phyloP scores from a whole-genome alignment of 768 basidiomycete genomes.

The Dacryopinax spathularia region DNA sequence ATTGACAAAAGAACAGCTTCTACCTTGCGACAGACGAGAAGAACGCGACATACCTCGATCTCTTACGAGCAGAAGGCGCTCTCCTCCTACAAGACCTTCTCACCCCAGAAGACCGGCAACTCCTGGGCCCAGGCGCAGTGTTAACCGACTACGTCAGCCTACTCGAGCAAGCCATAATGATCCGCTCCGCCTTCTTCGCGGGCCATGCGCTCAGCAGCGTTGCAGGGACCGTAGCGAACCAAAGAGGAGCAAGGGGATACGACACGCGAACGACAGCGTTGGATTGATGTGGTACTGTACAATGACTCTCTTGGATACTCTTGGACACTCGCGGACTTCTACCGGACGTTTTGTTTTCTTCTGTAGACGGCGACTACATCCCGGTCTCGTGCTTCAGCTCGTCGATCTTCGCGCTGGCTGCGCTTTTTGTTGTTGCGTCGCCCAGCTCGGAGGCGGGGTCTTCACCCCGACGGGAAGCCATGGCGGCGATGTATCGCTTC shows the following conservation, averaged over 20 bases:
- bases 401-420: too few relatives aligned
- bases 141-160: constrained; percentile 17
- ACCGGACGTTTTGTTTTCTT: too few relatives aligned
- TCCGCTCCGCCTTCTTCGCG: constrained; percentile 27
- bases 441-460: too few relatives aligned
- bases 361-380: too few relatives aligned
- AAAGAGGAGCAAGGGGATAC: constrained; percentile 26
- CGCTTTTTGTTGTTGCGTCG: too few relatives aligned
- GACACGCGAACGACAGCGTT: constrained; percentile 25
- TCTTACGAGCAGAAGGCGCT: constrained; percentile 26
- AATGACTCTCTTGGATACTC: too few relatives aligned
- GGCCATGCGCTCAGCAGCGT: constrained; percentile 29
- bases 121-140: constrained; percentile 14
- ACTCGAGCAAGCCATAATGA: constrained; percentile 19
- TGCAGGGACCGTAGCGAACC: constrained; percentile 28
- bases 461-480: too few relatives aligned
- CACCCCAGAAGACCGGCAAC: constrained; percentile 27
- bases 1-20: background rate
- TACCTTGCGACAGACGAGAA: constrained; percentile 30
- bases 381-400: too few relatives aligned
- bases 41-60: constrained; percentile 21
- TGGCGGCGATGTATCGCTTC: too few relatives aligned
- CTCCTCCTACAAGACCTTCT: constrained; percentile 31
- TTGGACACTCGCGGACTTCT: too few relatives aligned
- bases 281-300: too few relatives aligned